Evolutionary conservation across 116 monocot genomes (phyloP).

Genomic region (Iris pallida): DNA sequence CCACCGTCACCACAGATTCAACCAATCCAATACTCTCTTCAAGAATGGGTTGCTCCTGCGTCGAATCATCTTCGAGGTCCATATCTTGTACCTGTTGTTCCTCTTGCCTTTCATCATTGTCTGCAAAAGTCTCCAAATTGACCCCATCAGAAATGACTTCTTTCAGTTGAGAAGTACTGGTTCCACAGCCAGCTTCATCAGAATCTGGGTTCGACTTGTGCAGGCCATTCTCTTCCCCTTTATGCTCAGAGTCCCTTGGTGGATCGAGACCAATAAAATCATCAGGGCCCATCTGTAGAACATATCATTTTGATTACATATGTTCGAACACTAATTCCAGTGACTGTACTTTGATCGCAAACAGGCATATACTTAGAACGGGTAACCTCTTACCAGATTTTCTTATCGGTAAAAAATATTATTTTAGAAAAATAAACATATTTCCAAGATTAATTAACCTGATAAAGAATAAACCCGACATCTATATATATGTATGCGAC

Average conservation of each 20-base stretch:
- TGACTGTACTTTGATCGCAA: no score
- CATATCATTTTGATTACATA: no score
- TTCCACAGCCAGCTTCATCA: constrained; percentile 12
- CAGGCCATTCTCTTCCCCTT: constrained; percentile 16
- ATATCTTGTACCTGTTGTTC: constrained; percentile 19
- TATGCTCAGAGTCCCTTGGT: neutral
- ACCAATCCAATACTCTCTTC: constrained; percentile 23
- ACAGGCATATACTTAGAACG: no score
- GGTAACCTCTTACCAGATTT: no score
- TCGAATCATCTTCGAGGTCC: constrained; percentile 40
- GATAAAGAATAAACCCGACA: no score
- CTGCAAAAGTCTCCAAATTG: neutral
- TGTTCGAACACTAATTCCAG: no score
- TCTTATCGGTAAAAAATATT: no score
- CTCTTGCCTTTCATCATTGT: constrained; percentile 26
- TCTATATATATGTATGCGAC: no score
- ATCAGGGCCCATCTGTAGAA: no score
- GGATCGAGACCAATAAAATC: no score
- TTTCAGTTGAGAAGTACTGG: constrained; percentile 1
- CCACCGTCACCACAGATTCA: constrained; percentile 16
- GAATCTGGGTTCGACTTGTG: neutral
- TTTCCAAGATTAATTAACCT: no score
- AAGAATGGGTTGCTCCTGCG: constrained; percentile 19
- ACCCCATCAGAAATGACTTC: constrained; percentile 2
- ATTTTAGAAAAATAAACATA: no score